Conservation (phyloP, 495 filamentous ascomycete species). For the Hyaloscypha bicolor region DNA sequence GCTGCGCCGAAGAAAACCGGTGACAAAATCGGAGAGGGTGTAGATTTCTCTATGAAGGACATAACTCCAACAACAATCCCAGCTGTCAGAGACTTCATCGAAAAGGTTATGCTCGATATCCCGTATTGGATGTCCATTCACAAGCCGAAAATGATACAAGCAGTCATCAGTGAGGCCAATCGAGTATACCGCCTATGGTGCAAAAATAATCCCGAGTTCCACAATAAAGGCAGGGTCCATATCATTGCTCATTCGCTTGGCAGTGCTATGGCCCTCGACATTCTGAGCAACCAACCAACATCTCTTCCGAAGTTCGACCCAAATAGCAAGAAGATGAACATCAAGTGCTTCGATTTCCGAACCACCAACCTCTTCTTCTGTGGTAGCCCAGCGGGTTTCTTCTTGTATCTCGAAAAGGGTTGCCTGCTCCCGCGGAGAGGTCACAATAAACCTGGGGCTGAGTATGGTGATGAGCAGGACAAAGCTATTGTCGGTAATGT, state of each 20-base stretch:
- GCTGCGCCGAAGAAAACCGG: conserved; percentile 42
- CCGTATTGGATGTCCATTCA: conserved; percentile 97
- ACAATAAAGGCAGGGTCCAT: conserved; percentile 80
- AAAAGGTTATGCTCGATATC: conserved; percentile 96
- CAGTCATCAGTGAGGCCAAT: conserved; percentile 90
- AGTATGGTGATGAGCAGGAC: conserved; percentile 58
- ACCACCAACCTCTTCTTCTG: conserved; percentile 86
- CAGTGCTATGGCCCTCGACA: conserved; percentile 89
- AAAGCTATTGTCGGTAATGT: conserved; percentile 71
- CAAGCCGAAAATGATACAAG: conserved; percentile 90
- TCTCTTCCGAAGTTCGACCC: conserved; percentile 56
- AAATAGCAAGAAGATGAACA: conserved; percentile 48
- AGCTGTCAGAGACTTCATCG: conserved; percentile 85
- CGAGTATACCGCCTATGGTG: conserved; percentile 93
- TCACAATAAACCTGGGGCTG: conserved; percentile 71
- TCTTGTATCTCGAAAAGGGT: conserved; percentile 84
- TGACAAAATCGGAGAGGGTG: conserved; percentile 50
- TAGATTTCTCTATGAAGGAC: conserved; percentile 75
- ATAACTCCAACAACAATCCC: conserved; percentile 92
- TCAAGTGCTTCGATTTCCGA: conserved; percentile 84
- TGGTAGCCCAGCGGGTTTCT: conserved; percentile 93
- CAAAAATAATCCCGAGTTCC: conserved; percentile 84
- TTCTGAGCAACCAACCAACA: conserved; percentile 86
- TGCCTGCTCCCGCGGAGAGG: conserved; percentile 77
- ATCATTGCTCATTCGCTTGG: conserved; percentile 92